These are phyloP conservation scores for Hansenula sp. DNA, from an alignment of 1,139 yeast genomes.

Conservation along the genomic window DNA sequence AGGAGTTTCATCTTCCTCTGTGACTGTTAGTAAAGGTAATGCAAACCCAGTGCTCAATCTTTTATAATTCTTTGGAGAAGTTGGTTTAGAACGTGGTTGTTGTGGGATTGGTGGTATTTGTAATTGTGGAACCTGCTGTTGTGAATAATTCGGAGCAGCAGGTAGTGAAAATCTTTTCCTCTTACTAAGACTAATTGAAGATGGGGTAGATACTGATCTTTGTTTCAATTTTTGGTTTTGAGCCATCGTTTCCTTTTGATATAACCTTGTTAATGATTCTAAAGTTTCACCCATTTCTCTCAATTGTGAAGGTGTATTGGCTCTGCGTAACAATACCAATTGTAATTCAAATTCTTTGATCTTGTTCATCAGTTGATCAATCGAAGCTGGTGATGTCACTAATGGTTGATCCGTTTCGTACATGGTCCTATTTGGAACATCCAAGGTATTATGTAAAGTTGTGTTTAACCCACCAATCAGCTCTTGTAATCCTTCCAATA, in stretches of 20 bases:
- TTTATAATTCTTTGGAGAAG: slow-evolving; percentile 12
- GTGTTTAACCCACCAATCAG: neutral
- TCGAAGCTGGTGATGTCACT: neutral
- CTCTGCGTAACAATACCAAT: neutral
- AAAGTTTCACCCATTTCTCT: neutral
- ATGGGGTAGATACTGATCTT: neutral
- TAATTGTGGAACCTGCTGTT: no score
- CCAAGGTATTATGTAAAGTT: neutral
- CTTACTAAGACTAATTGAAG: slow-evolving; percentile 1
- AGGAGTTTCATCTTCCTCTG: slow-evolving; percentile 15
- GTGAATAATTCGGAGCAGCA: slow-evolving; percentile 1
- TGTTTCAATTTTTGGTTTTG: neutral
- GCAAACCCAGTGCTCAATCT: slow-evolving; percentile 24
- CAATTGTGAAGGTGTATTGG: neutral
- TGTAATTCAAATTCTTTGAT: slow-evolving; percentile 1
- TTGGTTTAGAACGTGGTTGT: slow-evolving; percentile 4
- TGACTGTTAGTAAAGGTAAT: slow-evolving; percentile 23
- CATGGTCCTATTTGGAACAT: neutral
- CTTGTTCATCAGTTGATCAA: neutral
- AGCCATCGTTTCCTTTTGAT: neutral
- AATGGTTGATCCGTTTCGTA: neutral
- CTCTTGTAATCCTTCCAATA: neutral
- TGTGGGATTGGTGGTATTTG: slow-evolving; percentile 2
- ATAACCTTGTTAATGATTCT: slow-evolving; percentile 1
- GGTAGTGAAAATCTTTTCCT: slow-evolving; percentile 19